Percentiles rank a stretch among this genome's conserved stretches.
phyloP scores from a whole-genome alignment of 140 eudicot species.

The Erigeron philadelphicus region DNA sequence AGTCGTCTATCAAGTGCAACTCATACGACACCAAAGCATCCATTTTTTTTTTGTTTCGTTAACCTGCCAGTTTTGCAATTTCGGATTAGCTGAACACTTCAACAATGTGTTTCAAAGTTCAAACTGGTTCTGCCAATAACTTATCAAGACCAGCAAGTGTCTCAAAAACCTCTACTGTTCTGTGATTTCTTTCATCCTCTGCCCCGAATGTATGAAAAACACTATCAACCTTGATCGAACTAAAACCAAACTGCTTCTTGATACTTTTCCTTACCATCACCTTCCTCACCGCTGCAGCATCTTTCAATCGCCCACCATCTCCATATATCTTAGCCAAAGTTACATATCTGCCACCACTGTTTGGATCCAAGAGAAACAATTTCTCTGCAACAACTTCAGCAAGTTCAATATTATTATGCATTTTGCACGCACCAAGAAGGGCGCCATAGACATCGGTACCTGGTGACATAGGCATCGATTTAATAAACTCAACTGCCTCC shows the following conservation, averaged over 20 bases:
- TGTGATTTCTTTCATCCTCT: constrained; percentile 40
- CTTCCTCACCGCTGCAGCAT: constrained; percentile 51
- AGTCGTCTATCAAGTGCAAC: too few relatives aligned
- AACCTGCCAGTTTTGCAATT: too few relatives aligned
- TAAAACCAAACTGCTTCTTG: constrained; percentile 42
- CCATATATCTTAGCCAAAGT: constrained; percentile 46
- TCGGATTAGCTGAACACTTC: neutral
- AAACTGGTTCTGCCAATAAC: constrained; percentile 28
- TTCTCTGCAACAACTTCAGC: constrained; percentile 48
- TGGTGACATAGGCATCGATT: constrained; percentile 34
- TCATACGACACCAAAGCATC: too few relatives aligned
- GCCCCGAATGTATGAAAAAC: constrained; percentile 44
- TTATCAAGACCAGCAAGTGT: constrained; percentile 34
- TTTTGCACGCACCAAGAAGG: constrained; percentile 44
- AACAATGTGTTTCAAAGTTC: constrained; percentile 19
- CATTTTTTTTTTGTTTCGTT: too few relatives aligned
- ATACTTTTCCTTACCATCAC: constrained; percentile 39
- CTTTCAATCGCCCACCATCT: constrained; percentile 41
- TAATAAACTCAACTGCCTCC: constrained; percentile 38
- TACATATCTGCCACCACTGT: constrained; percentile 43
- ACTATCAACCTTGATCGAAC: constrained; percentile 50
- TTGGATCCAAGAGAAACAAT: constrained; percentile 45
- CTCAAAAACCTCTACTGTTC: constrained; percentile 31
- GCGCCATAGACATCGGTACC: constrained; percentile 45
- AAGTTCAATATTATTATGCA: constrained; percentile 37